Percentiles rank a stretch among this genome's conserved stretches.
Evolutionary conservation across 352 stramenopile species (phyloP).

Genomic region (Globisporangium nodosum): DNA sequence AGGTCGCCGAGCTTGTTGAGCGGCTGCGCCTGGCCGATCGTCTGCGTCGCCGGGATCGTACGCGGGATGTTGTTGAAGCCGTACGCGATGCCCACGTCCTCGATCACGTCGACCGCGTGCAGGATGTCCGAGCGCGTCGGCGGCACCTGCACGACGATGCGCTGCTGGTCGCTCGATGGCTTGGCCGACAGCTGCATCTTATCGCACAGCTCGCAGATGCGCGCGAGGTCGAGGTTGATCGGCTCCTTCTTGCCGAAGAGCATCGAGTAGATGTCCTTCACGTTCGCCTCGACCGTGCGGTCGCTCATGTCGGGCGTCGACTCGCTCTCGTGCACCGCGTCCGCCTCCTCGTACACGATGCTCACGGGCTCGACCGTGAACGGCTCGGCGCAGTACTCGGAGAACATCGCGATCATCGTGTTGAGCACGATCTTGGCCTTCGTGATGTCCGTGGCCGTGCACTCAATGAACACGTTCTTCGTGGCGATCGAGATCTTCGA

Average conservation of each 20-base stretch:
- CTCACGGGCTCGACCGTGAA: constrained; percentile 97
- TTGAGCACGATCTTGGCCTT: constrained; percentile 99
- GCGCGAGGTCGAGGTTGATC: constrained; percentile 78
- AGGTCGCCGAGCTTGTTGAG: constrained; percentile 98
- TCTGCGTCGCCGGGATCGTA: constrained; percentile 93
- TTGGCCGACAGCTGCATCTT: constrained; percentile 98
- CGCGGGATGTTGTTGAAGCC: constrained; percentile 99
- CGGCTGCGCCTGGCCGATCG: constrained; percentile 93
- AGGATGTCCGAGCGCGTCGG: constrained; percentile 98
- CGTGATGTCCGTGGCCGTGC: constrained; percentile 98
- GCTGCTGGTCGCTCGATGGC: constrained; percentile 47
- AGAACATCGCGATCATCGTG: constrained; percentile 99
- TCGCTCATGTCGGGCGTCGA: constrained; percentile 92
- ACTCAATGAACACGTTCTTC: constrained; percentile 99
- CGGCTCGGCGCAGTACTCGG: constrained; percentile 94
- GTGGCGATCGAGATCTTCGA: constrained; percentile 96
- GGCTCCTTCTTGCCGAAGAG: constrained; percentile 75
- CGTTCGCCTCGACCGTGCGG: constrained; percentile 77
- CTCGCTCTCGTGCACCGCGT: constrained; percentile 57
- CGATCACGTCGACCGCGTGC: constrained; percentile 98
- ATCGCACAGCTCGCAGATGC: constrained; percentile 92
- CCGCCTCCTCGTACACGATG: constrained; percentile 94
- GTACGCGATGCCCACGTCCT: constrained; percentile 99
- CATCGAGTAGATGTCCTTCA: constrained; percentile 88
- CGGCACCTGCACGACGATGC: constrained; percentile 92